phyloP scores from a whole-genome alignment of 805 yeast genomes.

The Myxozyma lipomycoides region DNA sequence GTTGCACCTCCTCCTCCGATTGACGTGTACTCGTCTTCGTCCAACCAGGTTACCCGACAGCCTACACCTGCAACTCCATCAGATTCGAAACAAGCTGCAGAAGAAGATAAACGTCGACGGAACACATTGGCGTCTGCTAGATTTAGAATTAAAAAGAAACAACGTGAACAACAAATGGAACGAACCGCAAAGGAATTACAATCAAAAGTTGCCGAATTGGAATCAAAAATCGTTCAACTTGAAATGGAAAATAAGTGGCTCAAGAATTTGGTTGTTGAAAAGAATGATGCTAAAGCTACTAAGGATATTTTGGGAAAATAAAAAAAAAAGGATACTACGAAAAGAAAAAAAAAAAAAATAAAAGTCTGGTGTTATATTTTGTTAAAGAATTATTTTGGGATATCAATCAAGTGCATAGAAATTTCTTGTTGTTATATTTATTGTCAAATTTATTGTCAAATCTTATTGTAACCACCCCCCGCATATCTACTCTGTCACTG shows the following conservation, averaged over 20 bases:
- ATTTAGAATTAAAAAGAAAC: slow-evolving; percentile 85
- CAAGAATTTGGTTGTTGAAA: slow-evolving; percentile 77
- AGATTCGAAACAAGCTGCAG: slow-evolving; percentile 37
- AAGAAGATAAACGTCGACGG: slow-evolving; percentile 72
- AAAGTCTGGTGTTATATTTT: background rate
- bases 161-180: slow-evolving; percentile 90
- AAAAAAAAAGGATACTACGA: background rate
- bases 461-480: too few species aligned
- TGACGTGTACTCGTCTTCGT: background rate
- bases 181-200: slow-evolving; percentile 65
- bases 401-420: background rate
- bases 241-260: slow-evolving; percentile 91
- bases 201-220: slow-evolving; percentile 61
- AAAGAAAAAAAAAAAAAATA: too few species aligned
- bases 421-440: background rate
- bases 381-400: background rate
- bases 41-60: slow-evolving; percentile 1
- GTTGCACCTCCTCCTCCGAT: background rate
- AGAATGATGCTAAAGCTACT: slow-evolving; percentile 41
- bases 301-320: slow-evolving; percentile 6
- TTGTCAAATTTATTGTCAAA: background rate
- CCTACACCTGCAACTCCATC: slow-evolving; percentile 13
- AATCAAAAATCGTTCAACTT: slow-evolving; percentile 70
- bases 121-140: slow-evolving; percentile 95
- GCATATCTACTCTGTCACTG: slow-evolving; percentile 3